A percentile compares a stretch with the other conserved stretches of the same genome.
Conservation (phyloP, 306 rosid species). For the Vigna hirtella region DNA sequence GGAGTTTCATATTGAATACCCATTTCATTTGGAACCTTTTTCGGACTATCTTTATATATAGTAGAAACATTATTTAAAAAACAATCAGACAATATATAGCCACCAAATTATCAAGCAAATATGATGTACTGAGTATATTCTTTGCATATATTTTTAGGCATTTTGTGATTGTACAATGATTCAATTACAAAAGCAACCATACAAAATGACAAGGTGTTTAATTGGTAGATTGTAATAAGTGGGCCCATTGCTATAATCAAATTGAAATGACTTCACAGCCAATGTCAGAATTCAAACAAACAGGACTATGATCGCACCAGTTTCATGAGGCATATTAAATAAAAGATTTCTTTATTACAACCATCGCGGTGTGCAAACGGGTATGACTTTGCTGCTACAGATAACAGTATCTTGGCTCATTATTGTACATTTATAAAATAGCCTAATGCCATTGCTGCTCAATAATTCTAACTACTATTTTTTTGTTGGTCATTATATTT, state of each 20-base stretch:
- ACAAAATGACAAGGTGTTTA: background rate
- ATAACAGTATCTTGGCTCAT: background rate
- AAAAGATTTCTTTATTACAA: background rate
- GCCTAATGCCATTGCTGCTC: background rate
- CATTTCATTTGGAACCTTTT: slow-evolving; percentile 18
- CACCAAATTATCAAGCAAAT: slow-evolving; percentile 14
- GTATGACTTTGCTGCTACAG: background rate
- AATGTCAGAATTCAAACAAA: slow-evolving; percentile 28
- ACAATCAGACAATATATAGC: slow-evolving; percentile 3
- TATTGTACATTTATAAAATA: background rate
- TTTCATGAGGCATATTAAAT: background rate
- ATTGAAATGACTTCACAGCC: background rate
- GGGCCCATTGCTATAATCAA: background rate
- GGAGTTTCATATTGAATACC: slow-evolving; percentile 1
- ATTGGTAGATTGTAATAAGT: background rate
- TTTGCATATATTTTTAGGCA: background rate
- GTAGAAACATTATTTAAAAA: background rate
- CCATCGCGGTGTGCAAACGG: background rate
- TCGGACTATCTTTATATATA: background rate
- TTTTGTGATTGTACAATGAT: background rate
- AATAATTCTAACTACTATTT: background rate
- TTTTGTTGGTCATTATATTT: background rate
- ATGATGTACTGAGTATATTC: background rate
- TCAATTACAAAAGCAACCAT: background rate
- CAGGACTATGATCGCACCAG: background rate